phyloP scores from a whole-genome alignment of 306 rosid genomes.

The Prinsepia uniflora region DNA sequence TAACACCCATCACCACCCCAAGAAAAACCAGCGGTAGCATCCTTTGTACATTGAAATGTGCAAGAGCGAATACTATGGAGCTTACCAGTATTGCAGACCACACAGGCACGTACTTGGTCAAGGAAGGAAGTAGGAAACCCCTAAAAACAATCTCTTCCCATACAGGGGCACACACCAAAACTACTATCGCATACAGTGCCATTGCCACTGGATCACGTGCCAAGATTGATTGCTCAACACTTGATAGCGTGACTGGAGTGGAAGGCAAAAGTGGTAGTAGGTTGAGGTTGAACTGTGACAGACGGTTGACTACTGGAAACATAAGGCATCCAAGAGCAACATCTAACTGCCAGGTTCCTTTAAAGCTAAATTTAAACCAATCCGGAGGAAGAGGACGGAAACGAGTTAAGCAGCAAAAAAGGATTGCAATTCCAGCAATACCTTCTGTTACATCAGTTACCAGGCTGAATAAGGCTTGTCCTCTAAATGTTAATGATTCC shows the following conservation, averaged over 20 bases:
- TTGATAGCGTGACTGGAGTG: slow-evolving; percentile 66
- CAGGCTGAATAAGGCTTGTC: slow-evolving; percentile 85
- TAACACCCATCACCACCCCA: slow-evolving; percentile 87
- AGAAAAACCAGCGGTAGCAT: slow-evolving; percentile 90
- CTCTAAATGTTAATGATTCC: slow-evolving; percentile 75
- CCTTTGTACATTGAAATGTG: slow-evolving; percentile 89
- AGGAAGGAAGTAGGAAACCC: slow-evolving; percentile 90
- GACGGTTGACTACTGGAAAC: slow-evolving; percentile 82
- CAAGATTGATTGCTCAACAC: slow-evolving; percentile 83
- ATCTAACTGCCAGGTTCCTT: slow-evolving; percentile 83
- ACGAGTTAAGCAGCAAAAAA: slow-evolving; percentile 69
- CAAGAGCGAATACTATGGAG: slow-evolving; percentile 82
- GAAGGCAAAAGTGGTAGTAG: slow-evolving; percentile 82
- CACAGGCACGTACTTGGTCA: slow-evolving; percentile 91
- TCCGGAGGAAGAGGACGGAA: slow-evolving; percentile 88
- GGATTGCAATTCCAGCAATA: slow-evolving; percentile 75
- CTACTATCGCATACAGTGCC: slow-evolving; percentile 73
- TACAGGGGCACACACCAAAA: slow-evolving; percentile 85
- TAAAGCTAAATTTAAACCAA: slow-evolving; percentile 82
- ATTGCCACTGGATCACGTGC: slow-evolving; percentile 94
- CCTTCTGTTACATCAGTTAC: slow-evolving; percentile 88
- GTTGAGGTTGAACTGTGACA: slow-evolving; percentile 80
- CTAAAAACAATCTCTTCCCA: slow-evolving; percentile 98
- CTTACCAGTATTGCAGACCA: slow-evolving; percentile 91
- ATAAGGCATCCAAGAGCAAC: slow-evolving; percentile 82